These are phyloP conservation scores for Fusarium sp. DNA, from an alignment of 2,329 filamentous ascomycete genomes.

Conservation along the genomic window DNA sequence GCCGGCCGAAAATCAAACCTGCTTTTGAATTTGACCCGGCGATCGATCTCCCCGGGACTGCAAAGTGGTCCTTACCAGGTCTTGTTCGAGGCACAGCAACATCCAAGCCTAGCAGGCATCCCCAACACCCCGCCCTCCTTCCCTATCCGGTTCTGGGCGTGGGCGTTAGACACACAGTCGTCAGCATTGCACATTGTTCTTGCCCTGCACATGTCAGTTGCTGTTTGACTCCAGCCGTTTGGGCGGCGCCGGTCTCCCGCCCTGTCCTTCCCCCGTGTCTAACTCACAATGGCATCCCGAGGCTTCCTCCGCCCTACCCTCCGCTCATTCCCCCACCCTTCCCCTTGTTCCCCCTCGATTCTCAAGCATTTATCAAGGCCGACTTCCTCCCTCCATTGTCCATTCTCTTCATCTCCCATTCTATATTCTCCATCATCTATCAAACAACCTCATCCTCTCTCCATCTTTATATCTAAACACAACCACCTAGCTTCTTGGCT, in stretches of 20 bases:
- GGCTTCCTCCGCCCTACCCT: constrained; percentile 32
- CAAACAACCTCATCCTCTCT: background rate
- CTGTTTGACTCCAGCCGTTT: constrained; percentile 30
- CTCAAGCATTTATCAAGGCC: constrained; percentile 42
- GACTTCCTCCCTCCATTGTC: constrained; percentile 28
- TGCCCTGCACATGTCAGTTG: constrained; percentile 16
- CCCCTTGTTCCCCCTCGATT: constrained; percentile 21
- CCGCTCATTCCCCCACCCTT: constrained; percentile 43
- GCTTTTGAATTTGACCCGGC: constrained; percentile 29
- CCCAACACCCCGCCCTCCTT: constrained; percentile 39
- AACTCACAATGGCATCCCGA: constrained; percentile 40
- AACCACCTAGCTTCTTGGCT: constrained; percentile 9
- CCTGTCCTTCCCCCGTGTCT: constrained; percentile 24
- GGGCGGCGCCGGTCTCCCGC: constrained; percentile 16
- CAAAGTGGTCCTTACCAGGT: constrained; percentile 25
- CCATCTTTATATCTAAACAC: constrained; percentile 11
- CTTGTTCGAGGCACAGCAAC: constrained; percentile 19
- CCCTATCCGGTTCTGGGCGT: constrained; percentile 40
- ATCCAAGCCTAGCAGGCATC: constrained; percentile 14
- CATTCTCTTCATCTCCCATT: constrained; percentile 24
- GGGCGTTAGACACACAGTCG: constrained; percentile 34
- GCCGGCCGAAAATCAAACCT: constrained; percentile 39
- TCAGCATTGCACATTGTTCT: constrained; percentile 32
- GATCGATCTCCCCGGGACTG: constrained; percentile 41
- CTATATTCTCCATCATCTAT: constrained; percentile 20